Evolutionary conservation across 768 basidiomycete genomes (phyloP).

Genomic region (Harrya chromipes): DNA sequence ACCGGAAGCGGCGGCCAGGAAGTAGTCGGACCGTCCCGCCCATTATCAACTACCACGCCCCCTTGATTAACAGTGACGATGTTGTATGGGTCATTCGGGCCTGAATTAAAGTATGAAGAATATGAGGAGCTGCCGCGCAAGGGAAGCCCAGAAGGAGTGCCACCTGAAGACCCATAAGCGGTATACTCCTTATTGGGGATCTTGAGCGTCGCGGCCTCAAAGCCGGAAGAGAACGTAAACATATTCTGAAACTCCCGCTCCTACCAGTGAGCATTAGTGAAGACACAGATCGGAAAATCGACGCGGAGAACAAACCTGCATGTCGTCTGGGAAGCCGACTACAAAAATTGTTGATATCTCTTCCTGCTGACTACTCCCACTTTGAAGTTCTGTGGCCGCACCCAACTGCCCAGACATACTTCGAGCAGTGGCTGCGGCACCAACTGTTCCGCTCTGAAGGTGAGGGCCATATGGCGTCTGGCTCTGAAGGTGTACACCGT

Average conservation of each 20-base stretch:
- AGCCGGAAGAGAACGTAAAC: slow-evolving; percentile 95
- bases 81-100: slow-evolving; percentile 79
- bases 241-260: slow-evolving; percentile 99
- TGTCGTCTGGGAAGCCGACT: slow-evolving; percentile 98
- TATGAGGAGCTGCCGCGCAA: slow-evolving; percentile 36
- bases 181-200: slow-evolving; percentile 92
- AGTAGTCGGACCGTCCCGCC: slow-evolving; percentile 66
- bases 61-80: slow-evolving; percentile 81
- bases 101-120: slow-evolving; percentile 39
- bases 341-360: slow-evolving; percentile 98
- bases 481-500: slow-evolving; percentile 54
- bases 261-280: slow-evolving; percentile 39
- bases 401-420: slow-evolving; percentile 33
- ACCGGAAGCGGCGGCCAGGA: slow-evolving; percentile 55
- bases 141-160: slow-evolving; percentile 33
- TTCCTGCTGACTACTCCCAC: slow-evolving; percentile 48
- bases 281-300: slow-evolving; percentile 7
- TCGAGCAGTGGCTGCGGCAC: slow-evolving; percentile 20
- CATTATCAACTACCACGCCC: slow-evolving; percentile 76
- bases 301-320: slow-evolving; percentile 66
- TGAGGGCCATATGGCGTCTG: slow-evolving; percentile 79
- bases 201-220: slow-evolving; percentile 97
- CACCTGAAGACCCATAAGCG: slow-evolving; percentile 55
- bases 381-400: slow-evolving; percentile 18
- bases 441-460: slow-evolving; percentile 41